Evolutionary conservation across 345 rosid species (phyloP), one percentile per base, ranked within the genome.

Genomic region (Theobroma cacao): DNA sequence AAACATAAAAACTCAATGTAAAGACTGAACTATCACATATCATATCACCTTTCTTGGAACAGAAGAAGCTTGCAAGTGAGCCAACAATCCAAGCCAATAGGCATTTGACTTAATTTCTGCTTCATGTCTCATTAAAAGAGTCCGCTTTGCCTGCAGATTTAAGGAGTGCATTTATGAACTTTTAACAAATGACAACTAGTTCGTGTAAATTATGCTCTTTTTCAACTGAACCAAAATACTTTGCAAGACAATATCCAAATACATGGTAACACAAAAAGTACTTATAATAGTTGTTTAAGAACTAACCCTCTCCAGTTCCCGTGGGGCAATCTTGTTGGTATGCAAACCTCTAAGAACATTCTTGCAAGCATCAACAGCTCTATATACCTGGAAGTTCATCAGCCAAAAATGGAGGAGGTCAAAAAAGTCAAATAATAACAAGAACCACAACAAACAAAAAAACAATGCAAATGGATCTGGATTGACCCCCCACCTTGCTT

Each of bases 301-400:
- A 88, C 98, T 86, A 66, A 96, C 99, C 96, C 99, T 89, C 81
- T 97, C 99, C 83, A 94, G 84, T 85, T 97, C 99, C 85, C 99
- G 85, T 47, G 80, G 92, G 52, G 91, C 89, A 78, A 97, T 88
- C 82, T 89, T 89, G 90, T 91, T 94, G 89, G 90, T 87, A 79
- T 91, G 92, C 81, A 97, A 81, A 77, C 98, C 97, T 93, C 98
- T 88, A 75, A 97, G 91, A 63, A 97, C 99, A 43, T 87, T 94
- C 89, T 94, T 97, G 91, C 99, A 97, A 48, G 98, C 99, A 81
- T 97, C 99, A 64, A 97, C 98, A 45, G 99, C 97, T 87, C 90
- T 90, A 81, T 90, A 85, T 45, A 97, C 99, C 99, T 96, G 88
- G 78, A 77, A 64, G 55, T 59, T 72, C 20, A 69, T 55, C 22